These are phyloP conservation scores for Clonostachys rhizophaga DNA, from an alignment of 2,329 filamentous ascomycete genomes.

Conservation along the genomic window DNA sequence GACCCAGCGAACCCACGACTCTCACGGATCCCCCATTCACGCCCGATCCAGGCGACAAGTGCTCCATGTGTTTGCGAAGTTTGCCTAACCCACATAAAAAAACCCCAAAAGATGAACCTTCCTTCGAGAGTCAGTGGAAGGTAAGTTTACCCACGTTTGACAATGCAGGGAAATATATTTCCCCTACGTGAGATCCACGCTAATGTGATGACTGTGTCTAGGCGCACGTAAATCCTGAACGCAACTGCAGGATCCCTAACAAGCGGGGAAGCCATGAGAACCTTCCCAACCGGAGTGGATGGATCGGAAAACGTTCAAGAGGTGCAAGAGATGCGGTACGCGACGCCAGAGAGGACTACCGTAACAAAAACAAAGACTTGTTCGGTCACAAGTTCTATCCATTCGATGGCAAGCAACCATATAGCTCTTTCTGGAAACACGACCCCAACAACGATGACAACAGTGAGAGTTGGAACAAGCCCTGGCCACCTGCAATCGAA, in stretches of 20 bases:
- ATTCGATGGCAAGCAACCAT: too few relatives aligned
- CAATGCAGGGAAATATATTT: too few relatives aligned
- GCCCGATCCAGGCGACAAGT: too few relatives aligned
- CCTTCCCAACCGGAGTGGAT: slow-evolving; percentile 25
- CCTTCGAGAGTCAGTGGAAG: too few relatives aligned
- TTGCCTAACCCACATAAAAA: too few relatives aligned
- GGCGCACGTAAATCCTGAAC: background rate
- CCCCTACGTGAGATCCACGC: too few relatives aligned
- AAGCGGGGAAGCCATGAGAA: slow-evolving; percentile 6
- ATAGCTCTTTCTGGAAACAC: background rate
- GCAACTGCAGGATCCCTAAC: slow-evolving; percentile 18
- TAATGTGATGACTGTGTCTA: background rate
- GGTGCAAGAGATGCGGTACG: background rate
- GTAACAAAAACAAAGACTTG: too few relatives aligned
- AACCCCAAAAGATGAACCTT: too few relatives aligned
- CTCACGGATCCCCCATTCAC: too few relatives aligned
- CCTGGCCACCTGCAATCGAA: background rate
- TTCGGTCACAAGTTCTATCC: background rate
- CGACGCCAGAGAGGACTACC: background rate
- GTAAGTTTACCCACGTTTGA: too few relatives aligned
- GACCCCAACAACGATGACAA: background rate
- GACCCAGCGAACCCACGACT: too few relatives aligned
- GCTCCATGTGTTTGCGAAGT: too few relatives aligned
- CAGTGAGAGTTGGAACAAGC: background rate
- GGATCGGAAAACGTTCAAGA: slow-evolving; percentile 12